Conservation (phyloP, 148 eudicot genomes). For the Rhododendron simsii region DNA sequence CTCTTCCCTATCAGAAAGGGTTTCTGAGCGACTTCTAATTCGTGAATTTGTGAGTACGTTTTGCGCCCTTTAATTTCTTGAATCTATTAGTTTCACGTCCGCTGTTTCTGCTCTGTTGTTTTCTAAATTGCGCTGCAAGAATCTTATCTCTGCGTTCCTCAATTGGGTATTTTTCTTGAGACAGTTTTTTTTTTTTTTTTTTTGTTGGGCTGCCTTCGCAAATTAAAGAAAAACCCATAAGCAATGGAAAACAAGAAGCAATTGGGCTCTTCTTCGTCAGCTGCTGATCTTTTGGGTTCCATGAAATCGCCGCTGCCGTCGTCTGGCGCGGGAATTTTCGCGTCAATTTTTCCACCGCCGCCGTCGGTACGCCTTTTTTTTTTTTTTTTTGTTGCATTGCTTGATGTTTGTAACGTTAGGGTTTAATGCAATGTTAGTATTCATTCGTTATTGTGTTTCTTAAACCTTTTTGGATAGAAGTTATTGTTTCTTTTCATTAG, state of each 20-base stretch:
- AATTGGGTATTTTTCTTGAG: background rate
- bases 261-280: conserved; percentile 15
- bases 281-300: conserved; percentile 17
- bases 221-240: background rate
- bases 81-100: background rate
- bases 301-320: background rate
- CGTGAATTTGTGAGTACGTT: background rate
- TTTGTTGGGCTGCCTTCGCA: background rate
- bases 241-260: conserved; percentile 17
- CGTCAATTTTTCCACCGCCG: conserved; percentile 21
- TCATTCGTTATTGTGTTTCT: background rate
- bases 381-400: background rate
- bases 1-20: background rate
- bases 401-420: background rate
- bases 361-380: conserved; percentile 13
- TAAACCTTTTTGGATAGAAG: background rate
- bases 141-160: background rate
- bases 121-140: background rate
- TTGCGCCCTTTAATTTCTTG: background rate
- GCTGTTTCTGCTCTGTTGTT: background rate
- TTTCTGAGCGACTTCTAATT: background rate
- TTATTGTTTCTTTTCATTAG: background rate
- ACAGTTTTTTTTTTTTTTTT: background rate
- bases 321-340: conserved; percentile 11
- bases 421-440: background rate